Percentiles rank a stretch among this genome's conserved stretches.
Evolutionary conservation across 352 stramenopile species (phyloP).

Genomic region (Globisporangium paddicum): DNA sequence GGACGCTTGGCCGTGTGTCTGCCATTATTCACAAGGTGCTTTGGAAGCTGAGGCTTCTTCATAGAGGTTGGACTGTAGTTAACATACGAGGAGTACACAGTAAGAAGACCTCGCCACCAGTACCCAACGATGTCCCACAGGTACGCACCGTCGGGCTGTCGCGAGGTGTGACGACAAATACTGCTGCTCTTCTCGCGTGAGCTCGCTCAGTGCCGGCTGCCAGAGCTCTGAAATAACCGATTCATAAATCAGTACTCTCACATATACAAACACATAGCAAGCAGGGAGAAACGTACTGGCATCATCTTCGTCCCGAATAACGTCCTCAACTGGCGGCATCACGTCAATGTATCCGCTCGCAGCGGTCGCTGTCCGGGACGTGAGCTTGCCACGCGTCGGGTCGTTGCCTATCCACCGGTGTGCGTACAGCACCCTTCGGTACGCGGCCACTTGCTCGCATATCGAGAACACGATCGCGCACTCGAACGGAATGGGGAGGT

Average conservation of each 20-base stretch:
- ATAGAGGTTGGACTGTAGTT: slow-evolving; percentile 34
- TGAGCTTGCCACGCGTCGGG: slow-evolving; percentile 11
- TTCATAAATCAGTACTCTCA: not conserved
- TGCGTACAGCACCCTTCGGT: slow-evolving; percentile 43
- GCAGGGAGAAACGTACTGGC: too few relatives aligned
- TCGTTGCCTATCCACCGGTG: slow-evolving; percentile 61
- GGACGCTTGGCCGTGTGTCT: slow-evolving; percentile 17
- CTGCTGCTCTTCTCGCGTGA: slow-evolving; percentile 60
- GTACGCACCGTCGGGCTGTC: slow-evolving; percentile 30
- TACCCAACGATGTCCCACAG: not conserved
- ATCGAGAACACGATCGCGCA: slow-evolving; percentile 69
- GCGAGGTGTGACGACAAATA: slow-evolving; percentile 53
- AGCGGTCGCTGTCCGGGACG: slow-evolving; percentile 16
- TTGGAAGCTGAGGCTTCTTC: slow-evolving; percentile 26
- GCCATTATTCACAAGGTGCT: slow-evolving; percentile 22
- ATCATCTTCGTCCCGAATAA: slow-evolving; percentile 43
- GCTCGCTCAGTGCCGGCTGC: slow-evolving; percentile 66
- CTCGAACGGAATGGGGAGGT: slow-evolving; percentile 47
- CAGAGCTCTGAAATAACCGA: slow-evolving; percentile 45
- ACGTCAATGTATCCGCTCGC: slow-evolving; percentile 41
- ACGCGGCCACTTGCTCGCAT: slow-evolving; percentile 64
- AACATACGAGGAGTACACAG: not conserved
- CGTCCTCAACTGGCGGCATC: slow-evolving; percentile 37
- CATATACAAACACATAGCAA: not conserved
- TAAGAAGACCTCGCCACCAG: not conserved